Conservation (phyloP, 805 yeast genomes). For the Pichia occidentalis region DNA sequence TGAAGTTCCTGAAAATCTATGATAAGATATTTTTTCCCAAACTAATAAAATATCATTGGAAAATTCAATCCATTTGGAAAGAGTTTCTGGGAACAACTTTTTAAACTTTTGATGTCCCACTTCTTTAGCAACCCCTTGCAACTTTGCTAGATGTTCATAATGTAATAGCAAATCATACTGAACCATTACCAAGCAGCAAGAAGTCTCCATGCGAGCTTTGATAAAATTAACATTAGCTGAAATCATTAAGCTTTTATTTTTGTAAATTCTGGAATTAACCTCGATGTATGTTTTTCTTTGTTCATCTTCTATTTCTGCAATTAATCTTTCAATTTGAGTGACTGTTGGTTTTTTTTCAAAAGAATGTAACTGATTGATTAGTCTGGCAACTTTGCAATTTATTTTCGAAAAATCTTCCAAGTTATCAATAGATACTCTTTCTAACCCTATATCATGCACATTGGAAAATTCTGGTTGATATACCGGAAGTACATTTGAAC, state of each 20-base stretch:
- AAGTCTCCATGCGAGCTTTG: constrained; percentile 7
- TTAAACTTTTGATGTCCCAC: constrained; percentile 2
- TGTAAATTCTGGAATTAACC: constrained; percentile 1
- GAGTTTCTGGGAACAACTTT: not conserved
- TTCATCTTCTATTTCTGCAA: constrained; percentile 12
- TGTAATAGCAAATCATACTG: constrained; percentile 17
- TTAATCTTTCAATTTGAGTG: constrained; percentile 18
- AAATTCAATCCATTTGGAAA: constrained; percentile 3
- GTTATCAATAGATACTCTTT: constrained; percentile 17
- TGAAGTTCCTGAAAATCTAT: too few species aligned
- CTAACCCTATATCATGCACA: constrained; percentile 15
- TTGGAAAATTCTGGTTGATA: constrained; percentile 16
- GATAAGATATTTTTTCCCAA: constrained; percentile 1
- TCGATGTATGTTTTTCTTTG: constrained; percentile 4
- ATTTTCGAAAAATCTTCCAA: constrained; percentile 17
- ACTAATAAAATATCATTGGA: not conserved
- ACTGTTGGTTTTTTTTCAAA: constrained; percentile 19
- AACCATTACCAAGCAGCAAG: constrained; percentile 8
- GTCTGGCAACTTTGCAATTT: constrained; percentile 14
- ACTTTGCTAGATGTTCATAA: constrained; percentile 11
- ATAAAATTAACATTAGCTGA: constrained; percentile 9
- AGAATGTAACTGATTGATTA: constrained; percentile 21
- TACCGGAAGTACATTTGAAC: constrained; percentile 14
- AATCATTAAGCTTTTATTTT: not conserved
- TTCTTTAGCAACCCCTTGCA: not conserved